These are phyloP conservation scores for Monosporozyma servazzii DNA, from an alignment of 805 yeast species.

Conservation along the genomic window DNA sequence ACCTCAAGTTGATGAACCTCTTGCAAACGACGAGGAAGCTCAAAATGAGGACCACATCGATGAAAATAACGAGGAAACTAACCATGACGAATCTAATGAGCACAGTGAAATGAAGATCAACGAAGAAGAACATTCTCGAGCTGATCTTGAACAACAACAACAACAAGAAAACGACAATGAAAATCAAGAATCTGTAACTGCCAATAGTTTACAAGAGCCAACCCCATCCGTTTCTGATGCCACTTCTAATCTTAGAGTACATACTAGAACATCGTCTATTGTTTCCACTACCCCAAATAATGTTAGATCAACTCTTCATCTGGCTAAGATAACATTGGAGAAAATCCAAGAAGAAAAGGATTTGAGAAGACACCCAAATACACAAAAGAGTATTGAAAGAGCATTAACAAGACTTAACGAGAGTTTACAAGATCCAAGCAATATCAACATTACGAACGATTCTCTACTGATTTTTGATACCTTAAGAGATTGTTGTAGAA, in stretches of 20 bases:
- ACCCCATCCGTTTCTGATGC: not conserved
- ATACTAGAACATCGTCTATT: slow-evolving; percentile 10
- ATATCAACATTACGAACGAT: slow-evolving; percentile 30
- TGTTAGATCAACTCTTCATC: slow-evolving; percentile 28
- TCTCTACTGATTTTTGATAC: slow-evolving; percentile 65
- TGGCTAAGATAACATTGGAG: slow-evolving; percentile 52
- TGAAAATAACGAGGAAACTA: slow-evolving; percentile 1
- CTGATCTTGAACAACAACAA: slow-evolving; percentile 18
- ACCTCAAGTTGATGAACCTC: slow-evolving; percentile 11
- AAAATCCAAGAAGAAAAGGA: slow-evolving; percentile 51
- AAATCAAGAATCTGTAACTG: slow-evolving; percentile 7
- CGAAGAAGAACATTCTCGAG: slow-evolving; percentile 1
- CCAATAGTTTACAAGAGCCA: not conserved
- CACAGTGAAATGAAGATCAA: slow-evolving; percentile 15
- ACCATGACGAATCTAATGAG: slow-evolving; percentile 8
- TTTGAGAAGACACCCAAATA: slow-evolving; percentile 38
- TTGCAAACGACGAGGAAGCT: not conserved
- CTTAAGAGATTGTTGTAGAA: slow-evolving; percentile 64
- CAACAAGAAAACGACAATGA: slow-evolving; percentile 1
- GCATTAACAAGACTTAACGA: slow-evolving; percentile 24
- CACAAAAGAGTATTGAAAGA: slow-evolving; percentile 28
- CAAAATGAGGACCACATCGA: not conserved
- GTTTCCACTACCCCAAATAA: slow-evolving; percentile 13
- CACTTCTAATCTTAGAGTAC: not conserved
- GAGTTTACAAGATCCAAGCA: slow-evolving; percentile 18